Base-by-base conservation (phyloP, 2,329 filamentous ascomycete species). In the Arthrobotrys pseudoclavata region DNA sequence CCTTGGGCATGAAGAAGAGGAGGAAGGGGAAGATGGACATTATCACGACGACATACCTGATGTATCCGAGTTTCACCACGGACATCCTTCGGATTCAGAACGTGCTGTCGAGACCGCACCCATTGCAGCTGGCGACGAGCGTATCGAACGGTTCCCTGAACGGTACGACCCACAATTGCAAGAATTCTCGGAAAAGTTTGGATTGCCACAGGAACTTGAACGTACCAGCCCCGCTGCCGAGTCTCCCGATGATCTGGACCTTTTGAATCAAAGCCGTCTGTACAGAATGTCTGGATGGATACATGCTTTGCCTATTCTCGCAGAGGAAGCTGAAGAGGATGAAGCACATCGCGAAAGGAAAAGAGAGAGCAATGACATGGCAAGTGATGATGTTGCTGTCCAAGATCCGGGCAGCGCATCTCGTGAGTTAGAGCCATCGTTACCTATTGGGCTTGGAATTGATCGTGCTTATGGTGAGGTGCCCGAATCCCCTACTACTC, bases 281-380 rank as follows among this genome's bases (percentile, higher is more conserved):
- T 53, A 63, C 2, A 71, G 52, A 63, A 53, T 63, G 67, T 77
- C 74, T 40, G 74, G 74, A 22, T 67, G 74, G 74, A 53, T 77
- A 34, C 53, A 77, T n/a, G 74, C 74, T n/a, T 57, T 77, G 26
- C 74, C 74, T 24, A 50, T 76, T 7, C 34, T 77, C 3, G 26
- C 55, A 10, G 62, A 66, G 34, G 68, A 63, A 63, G 22, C 40
- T n/a, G 67, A 70, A 3, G 74, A 77, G 37, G 74, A 77, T 26
- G 71, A 76, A 20, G 26, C 12, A 4, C 60, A 69, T 47, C 53
- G 42, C n/a, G 13, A 48, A 13, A 29, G 34, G 13, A 24, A 48
- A 20, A 24, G 34, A 18, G 24, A 47, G 3, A 26, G 22, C 29
- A 18, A 68, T 0, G 57, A 45, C 18, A 22, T 53, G 13, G 15